Percentiles rank a stretch among this genome's conserved stretches.
phyloP scores from a whole-genome alignment of 2,329 filamentous ascomycete genomes.

The Fusarium sp. region DNA sequence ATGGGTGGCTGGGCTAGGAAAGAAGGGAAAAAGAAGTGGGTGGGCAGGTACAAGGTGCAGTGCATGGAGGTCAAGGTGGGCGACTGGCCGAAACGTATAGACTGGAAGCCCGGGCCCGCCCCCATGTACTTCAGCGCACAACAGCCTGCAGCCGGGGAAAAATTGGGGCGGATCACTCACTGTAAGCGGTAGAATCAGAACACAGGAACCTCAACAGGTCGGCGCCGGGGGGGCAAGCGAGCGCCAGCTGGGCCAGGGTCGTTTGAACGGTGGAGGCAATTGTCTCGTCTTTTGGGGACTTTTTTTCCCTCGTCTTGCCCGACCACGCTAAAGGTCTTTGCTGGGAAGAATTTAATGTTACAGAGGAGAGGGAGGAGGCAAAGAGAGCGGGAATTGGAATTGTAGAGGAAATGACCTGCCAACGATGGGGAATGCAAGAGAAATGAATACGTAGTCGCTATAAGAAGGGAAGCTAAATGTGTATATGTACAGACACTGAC shows the following conservation, averaged over 20 bases:
- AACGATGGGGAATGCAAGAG: constrained; percentile 27
- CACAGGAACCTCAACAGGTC: not conserved
- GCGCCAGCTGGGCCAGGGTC: not conserved
- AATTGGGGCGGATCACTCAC: constrained; percentile 25
- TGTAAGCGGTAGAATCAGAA: constrained; percentile 33
- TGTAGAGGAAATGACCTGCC: constrained; percentile 22
- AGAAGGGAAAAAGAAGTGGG: constrained; percentile 18
- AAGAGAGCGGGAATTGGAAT: constrained; percentile 14
- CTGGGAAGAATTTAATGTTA: not conserved
- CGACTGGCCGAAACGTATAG: not conserved
- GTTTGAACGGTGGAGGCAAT: constrained; percentile 12
- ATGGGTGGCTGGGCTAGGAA: constrained; percentile 15
- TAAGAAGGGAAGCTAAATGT: not conserved
- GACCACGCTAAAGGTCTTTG: not conserved
- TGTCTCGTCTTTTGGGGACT: constrained; percentile 14
- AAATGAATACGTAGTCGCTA: constrained; percentile 14
- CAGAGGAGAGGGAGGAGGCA: not conserved
- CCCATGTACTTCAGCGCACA: constrained; percentile 13
- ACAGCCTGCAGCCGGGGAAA: constrained; percentile 33
- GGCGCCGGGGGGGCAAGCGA: not conserved
- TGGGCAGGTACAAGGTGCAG: not conserved
- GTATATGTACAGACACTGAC: not conserved
- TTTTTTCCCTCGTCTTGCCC: not conserved
- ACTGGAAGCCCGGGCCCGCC: no score
- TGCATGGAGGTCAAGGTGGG: not conserved